Evolutionary conservation across 2,329 filamentous ascomycete species (phyloP).

Genomic region (Hypoxylon sp.): DNA sequence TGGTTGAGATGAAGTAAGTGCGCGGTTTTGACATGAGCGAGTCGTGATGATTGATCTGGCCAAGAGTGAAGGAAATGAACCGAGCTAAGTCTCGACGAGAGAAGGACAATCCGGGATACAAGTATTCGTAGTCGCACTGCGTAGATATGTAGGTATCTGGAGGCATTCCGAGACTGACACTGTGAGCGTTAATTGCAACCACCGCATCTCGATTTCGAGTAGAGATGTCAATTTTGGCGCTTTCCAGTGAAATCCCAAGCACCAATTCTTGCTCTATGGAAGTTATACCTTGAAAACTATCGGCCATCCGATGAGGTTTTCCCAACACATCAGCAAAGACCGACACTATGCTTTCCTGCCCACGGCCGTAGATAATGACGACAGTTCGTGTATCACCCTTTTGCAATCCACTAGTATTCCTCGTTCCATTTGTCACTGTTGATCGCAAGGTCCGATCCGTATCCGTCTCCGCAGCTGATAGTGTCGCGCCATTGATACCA

Average conservation of each 20-base stretch:
- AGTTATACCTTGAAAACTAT: conserved; percentile 68
- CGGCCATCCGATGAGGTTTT: conserved; percentile 75
- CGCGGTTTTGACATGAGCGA: conserved; percentile 82
- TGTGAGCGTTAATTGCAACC: conserved; percentile 82
- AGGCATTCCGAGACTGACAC: conserved; percentile 78
- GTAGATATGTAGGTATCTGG: conserved; percentile 76
- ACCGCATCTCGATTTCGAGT: conserved; percentile 71
- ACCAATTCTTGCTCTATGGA: conserved; percentile 74
- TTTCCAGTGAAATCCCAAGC: conserved; percentile 73
- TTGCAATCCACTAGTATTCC: conserved; percentile 63
- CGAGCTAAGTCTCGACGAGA: conserved; percentile 82
- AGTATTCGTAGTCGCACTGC: conserved; percentile 86
- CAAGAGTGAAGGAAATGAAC: conserved; percentile 84
- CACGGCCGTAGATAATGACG: conserved; percentile 77
- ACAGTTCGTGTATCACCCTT: conserved; percentile 72
- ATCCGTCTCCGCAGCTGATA: conserved; percentile 48
- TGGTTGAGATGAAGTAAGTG: conserved; percentile 89
- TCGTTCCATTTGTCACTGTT: conserved; percentile 54
- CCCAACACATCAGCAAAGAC: conserved; percentile 85
- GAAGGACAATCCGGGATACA: conserved; percentile 81
- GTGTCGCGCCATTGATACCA: conserved; percentile 53
- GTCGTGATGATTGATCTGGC: conserved; percentile 83
- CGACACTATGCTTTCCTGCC: conserved; percentile 81
- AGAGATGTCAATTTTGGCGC: conserved; percentile 71
- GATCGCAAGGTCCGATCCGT: conserved; percentile 45